Conservation (phyloP, 768 basidiomycete species). For the Phylloporus scabripes region DNA sequence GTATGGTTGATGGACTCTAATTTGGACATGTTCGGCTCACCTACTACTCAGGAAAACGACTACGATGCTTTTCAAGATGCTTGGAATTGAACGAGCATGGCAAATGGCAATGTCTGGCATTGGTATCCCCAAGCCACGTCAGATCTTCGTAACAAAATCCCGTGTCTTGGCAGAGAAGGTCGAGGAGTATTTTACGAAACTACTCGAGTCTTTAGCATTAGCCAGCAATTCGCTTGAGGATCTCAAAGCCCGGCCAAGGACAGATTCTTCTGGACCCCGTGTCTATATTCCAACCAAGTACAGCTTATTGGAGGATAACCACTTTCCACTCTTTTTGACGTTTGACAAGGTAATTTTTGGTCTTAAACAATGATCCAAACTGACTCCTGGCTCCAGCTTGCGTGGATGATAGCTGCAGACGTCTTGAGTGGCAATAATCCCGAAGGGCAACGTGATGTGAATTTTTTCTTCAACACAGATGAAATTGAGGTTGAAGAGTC, state of each 20-base stretch:
- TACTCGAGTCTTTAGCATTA: slow-evolving; percentile 41
- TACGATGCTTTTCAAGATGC: slow-evolving; percentile 72
- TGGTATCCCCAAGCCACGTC: slow-evolving; percentile 47
- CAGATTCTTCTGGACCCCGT: too few species aligned
- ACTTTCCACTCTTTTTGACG: slow-evolving; percentile 70
- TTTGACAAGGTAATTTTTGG: slow-evolving; percentile 47
- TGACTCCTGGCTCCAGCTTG: slow-evolving; percentile 13
- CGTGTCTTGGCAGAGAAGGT: slow-evolving; percentile 62
- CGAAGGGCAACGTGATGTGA: slow-evolving; percentile 1
- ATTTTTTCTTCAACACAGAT: slow-evolving; percentile 10
- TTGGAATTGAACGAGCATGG: slow-evolving; percentile 58
- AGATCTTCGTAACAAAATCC: slow-evolving; percentile 72
- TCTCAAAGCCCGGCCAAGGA: slow-evolving; percentile 24
- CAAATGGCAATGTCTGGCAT: slow-evolving; percentile 24
- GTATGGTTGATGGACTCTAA: slow-evolving; percentile 29
- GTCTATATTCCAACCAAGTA: slow-evolving; percentile 38
- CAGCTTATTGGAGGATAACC: slow-evolving; percentile 49
- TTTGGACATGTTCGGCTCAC: background rate
- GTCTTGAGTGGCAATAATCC: slow-evolving; percentile 7
- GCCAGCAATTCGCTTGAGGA: slow-evolving; percentile 35
- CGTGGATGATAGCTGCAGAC: slow-evolving; percentile 25
- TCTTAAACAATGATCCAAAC: background rate
- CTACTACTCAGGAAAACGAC: slow-evolving; percentile 55
- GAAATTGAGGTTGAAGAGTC: slow-evolving; percentile 17
- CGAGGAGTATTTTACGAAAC: slow-evolving; percentile 55